Conservation (phyloP, 2,329 filamentous ascomycete species). For the Arthrinium phaeospermum region DNA sequence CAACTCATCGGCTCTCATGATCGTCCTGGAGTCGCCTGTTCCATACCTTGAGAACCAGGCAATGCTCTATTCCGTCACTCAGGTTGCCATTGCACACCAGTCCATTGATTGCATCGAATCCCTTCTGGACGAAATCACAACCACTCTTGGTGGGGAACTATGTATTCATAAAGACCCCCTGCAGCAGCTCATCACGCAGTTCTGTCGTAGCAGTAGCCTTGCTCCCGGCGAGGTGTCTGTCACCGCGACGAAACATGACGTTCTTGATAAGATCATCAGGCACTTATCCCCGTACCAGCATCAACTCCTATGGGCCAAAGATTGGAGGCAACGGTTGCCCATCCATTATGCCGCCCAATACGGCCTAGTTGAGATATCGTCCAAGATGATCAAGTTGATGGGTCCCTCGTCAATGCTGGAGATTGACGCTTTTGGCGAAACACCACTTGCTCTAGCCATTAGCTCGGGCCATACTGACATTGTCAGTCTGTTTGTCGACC, state of each 20-base stretch:
- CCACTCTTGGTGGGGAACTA: conserved; percentile 18
- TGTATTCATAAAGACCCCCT: conserved; percentile 23
- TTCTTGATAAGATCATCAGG: conserved; percentile 19
- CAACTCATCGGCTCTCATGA: conserved; percentile 24
- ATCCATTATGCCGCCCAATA: conserved; percentile 24
- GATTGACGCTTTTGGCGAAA: conserved; percentile 16
- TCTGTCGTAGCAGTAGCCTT: not conserved
- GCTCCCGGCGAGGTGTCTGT: not conserved
- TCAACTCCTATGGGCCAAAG: conserved; percentile 22
- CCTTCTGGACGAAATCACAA: conserved; percentile 23
- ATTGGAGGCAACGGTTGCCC: conserved; percentile 24
- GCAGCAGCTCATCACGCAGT: conserved; percentile 22
- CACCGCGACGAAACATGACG: not conserved
- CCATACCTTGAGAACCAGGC: conserved; percentile 24
- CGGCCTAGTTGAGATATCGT: conserved; percentile 20
- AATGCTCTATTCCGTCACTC: conserved; percentile 25
- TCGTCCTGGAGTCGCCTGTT: conserved; percentile 22
- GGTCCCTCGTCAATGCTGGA: conserved; percentile 20
- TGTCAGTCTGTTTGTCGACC: conserved; percentile 11
- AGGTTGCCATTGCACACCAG: conserved; percentile 22
- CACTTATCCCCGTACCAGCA: conserved; percentile 25
- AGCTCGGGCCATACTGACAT: conserved; percentile 7
- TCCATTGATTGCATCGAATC: conserved; percentile 23
- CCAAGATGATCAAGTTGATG: conserved; percentile 22
- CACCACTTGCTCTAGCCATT: conserved; percentile 21